Percentiles rank a stretch among this genome's conserved stretches.
Conservation (phyloP, 2,329 filamentous ascomycete species). For the Bimuria novae-zelandiae region DNA sequence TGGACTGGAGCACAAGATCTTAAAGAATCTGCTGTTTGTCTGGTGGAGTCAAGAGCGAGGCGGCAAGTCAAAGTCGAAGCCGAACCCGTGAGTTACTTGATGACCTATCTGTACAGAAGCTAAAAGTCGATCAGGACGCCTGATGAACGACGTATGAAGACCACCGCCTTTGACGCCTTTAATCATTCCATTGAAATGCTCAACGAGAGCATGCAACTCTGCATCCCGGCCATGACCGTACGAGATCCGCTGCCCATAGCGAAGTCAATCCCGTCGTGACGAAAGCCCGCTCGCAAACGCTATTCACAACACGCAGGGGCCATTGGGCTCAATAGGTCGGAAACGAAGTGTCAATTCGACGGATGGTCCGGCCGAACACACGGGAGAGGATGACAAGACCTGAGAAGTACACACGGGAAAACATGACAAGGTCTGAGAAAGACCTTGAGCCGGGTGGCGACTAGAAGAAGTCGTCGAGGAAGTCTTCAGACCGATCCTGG, state of each 20-base stretch:
- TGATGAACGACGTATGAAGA: constrained; percentile 37
- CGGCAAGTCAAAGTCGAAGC: constrained; percentile 35
- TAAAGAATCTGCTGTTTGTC: constrained; percentile 67
- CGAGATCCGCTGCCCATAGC: constrained; percentile 29
- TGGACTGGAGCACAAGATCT: constrained; percentile 72
- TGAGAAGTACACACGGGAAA: no score
- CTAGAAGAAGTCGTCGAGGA: constrained; percentile 79
- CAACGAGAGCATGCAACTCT: constrained; percentile 73
- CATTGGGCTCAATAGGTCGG: background rate
- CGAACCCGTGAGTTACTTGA: constrained; percentile 19
- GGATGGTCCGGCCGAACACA: background rate
- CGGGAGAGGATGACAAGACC: background rate
- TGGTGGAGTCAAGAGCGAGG: constrained; percentile 52
- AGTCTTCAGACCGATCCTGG: constrained; percentile 76
- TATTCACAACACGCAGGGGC: constrained; percentile 5
- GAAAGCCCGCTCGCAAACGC: constrained; percentile 5
- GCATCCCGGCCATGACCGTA: constrained; percentile 47
- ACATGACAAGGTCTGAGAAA: no score
- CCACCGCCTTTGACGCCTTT: constrained; percentile 62
- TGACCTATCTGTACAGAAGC: constrained; percentile 4
- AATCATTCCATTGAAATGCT: constrained; percentile 73
- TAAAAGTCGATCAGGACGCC: constrained; percentile 20
- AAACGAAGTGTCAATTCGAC: background rate
- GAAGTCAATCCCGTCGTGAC: background rate
- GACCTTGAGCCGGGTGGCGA: background rate